Conservation (phyloP, 306 rosid genomes). For the Malus sylvestris region DNA sequence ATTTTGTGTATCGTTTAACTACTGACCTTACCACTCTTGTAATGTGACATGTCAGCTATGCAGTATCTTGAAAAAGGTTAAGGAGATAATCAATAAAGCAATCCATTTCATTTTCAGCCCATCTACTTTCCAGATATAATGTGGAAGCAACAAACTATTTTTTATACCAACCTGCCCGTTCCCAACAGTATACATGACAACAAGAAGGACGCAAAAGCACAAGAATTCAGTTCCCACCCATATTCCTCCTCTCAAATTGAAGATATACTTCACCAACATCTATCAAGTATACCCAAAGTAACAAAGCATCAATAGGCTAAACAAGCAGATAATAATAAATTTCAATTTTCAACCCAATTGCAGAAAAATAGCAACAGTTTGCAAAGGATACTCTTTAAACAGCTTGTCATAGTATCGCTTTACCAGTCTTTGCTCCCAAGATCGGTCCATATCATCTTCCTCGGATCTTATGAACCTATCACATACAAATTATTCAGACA, state of each 20-base stretch:
- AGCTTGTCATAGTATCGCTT: conserved; percentile 88
- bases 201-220: not conserved
- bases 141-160: not conserved
- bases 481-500: not conserved
- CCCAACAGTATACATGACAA: no score
- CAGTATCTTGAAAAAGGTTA: conserved; percentile 71
- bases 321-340: not conserved
- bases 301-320: not conserved
- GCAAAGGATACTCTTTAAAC: conserved; percentile 93
- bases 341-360: not conserved
- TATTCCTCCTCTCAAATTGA: no score
- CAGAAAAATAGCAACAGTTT: not conserved
- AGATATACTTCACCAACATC: no score
- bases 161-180: not conserved
- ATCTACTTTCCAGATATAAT: not conserved
- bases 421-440: conserved; percentile 97
- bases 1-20: not conserved
- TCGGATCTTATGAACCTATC: conserved; percentile 81
- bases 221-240: not conserved
- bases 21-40: conserved; percentile 87
- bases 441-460: conserved; percentile 84
- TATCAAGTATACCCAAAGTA: not conserved
- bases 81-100: conserved; percentile 36
- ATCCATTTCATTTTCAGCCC: not conserved
- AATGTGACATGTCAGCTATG: conserved; percentile 95